Evolutionary conservation across 495 filamentous ascomycete species (phyloP).

Genomic region (Podospora pseudocomata): DNA sequence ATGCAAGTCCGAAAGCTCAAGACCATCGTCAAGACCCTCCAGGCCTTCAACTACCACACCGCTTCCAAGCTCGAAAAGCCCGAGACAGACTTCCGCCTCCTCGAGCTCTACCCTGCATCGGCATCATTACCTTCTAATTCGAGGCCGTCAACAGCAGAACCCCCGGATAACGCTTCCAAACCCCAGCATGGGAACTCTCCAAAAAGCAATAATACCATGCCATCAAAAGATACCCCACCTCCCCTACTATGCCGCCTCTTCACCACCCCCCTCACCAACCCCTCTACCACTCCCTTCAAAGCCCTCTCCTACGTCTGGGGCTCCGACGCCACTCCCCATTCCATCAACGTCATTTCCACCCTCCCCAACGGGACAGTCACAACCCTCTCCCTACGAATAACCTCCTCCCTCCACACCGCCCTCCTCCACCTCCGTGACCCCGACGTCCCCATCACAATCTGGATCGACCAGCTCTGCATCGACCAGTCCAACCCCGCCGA

Average conservation of each 20-base stretch:
- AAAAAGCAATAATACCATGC: too few species aligned
- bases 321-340: slow-evolving; percentile 1
- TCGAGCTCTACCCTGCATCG: background rate
- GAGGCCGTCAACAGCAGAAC: background rate
- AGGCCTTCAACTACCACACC: background rate
- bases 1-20: background rate
- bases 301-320: slow-evolving; percentile 19
- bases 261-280: slow-evolving; percentile 10
- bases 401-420: background rate
- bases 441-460: background rate
- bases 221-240: too few species aligned
- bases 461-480: slow-evolving; percentile 33
- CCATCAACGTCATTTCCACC: background rate
- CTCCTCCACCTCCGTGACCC: background rate
- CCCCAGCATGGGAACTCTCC: too few species aligned
- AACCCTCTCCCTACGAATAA: background rate
- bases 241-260: slow-evolving; percentile 11
- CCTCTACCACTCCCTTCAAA: slow-evolving; percentile 5
- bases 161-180: too few species aligned
- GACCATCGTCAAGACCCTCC: background rate
- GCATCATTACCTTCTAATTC: background rate
- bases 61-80: background rate
- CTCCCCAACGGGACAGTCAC: background rate
- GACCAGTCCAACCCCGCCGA: slow-evolving; percentile 27
- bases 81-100: background rate